Conservation (phyloP, 2,329 filamentous ascomycete species). For the Myriangium duriaei region DNA sequence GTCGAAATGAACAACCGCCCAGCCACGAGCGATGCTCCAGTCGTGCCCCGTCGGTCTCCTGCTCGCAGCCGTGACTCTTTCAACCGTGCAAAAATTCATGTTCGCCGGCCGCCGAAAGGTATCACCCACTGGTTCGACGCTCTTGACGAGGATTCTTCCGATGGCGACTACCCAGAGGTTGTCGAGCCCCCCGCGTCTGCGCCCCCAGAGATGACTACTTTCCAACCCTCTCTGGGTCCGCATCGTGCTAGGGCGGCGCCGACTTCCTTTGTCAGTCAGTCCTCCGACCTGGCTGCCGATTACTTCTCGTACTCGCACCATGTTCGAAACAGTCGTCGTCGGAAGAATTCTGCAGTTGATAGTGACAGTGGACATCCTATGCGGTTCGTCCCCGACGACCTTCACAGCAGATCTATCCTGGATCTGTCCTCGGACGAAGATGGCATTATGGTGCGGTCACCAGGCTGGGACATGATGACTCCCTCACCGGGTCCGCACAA, state of each 20-base stretch:
- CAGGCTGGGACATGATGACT: constrained; percentile 11
- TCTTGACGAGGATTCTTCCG: constrained; percentile 21
- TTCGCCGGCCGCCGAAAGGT: constrained; percentile 35
- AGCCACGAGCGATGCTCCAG: constrained; percentile 7
- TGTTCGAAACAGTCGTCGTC: constrained; percentile 6
- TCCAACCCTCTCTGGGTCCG: constrained; percentile 12
- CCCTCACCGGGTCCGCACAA: constrained; percentile 3
- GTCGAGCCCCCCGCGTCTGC: constrained; percentile 9
- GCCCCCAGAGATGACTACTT: constrained; percentile 9
- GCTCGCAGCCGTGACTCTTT: constrained; percentile 27
- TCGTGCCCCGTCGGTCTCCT: constrained; percentile 12
- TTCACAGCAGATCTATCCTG: constrained; percentile 8
- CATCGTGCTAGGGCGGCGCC: constrained; percentile 12
- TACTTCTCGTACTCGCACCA: constrained; percentile 10
- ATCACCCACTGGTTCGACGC: constrained; percentile 41
- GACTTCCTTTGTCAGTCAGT: constrained; percentile 11
- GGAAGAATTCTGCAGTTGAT: constrained; percentile 8
- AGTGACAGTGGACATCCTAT: constrained; percentile 2
- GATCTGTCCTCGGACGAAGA: constrained; percentile 20
- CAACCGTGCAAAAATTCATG: constrained; percentile 35
- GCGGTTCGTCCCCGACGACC: constrained; percentile 5
- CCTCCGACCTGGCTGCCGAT: constrained; percentile 7
- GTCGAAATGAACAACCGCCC: constrained; percentile 7
- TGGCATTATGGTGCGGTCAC: constrained; percentile 14
- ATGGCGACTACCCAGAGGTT: constrained; percentile 12